Base-by-base conservation (phyloP, 1,284 basidiomycete species). In the Leccinum angustisporum region DNA sequence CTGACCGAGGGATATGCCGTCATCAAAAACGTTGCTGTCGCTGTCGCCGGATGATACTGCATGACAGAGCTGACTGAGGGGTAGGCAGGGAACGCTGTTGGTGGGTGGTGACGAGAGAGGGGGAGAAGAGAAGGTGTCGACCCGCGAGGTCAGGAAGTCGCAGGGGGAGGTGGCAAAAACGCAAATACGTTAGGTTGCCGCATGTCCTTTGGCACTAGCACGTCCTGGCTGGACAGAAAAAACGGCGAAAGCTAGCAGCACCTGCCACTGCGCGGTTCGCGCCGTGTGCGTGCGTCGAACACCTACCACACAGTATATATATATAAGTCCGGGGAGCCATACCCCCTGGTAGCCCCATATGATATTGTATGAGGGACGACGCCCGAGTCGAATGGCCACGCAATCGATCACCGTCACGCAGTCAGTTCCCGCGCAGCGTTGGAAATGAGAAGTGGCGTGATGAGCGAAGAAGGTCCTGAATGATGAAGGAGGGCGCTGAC, bases 231-330 rank as follows among this genome's bases (percentile, higher is more conserved):
- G 31, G 31, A 33, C 31, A 18, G 27, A 40, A 51, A 54, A 62
- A 59, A 34, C 38, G 38, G 56, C 38, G 59, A 66, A 68, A 64
- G 64, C 67, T 70, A 70, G 69, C 67, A 63, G 61, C 65, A 38
- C 58, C 48, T 33, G 27, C 27, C 27, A 27, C 27, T 27, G 27
- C 27, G 27, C 27, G 27, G 27, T 27, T 27, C 27, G 27, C 27
- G 27, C 27, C 27, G 27, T 27, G 27, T 27, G 27, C 27, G 27
- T 27, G 27, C 27, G 27, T 27, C 27, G 27, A 27, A 27, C 27
- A 27, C 27, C 27, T 27, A 11, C 31, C 31, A 51, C 59, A 71
- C 70, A 58, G 61, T 51, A 55, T 56, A 61, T 55, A 57, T 62
- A 54, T 14, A 33, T 27, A 27, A 33, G 31, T 33, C 31, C 31